These are phyloP conservation scores for Eremothecium coryli DNA, from an alignment of 1,139 yeast species.

Conservation along the genomic window DNA sequence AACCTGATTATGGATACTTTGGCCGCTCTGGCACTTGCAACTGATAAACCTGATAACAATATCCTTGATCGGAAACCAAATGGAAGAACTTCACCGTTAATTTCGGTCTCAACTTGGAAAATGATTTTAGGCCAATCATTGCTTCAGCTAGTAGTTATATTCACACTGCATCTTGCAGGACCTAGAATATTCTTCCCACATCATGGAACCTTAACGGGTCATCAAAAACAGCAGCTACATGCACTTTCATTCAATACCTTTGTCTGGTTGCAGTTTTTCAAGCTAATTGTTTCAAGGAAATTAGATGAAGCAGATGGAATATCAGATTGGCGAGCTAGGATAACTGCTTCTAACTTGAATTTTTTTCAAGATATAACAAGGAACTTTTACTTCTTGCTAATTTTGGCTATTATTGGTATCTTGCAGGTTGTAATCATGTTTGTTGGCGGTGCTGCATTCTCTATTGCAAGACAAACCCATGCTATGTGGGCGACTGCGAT, in stretches of 20 bases:
- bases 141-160: constrained; percentile 70
- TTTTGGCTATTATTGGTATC: constrained; percentile 66
- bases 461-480: constrained; percentile 67
- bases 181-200: constrained; percentile 45
- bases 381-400: constrained; percentile 71
- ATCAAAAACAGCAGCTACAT: constrained; percentile 50
- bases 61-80: constrained; percentile 77
- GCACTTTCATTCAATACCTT: constrained; percentile 91
- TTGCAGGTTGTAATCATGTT: constrained; percentile 86
- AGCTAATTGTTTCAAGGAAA: constrained; percentile 82
- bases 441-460: constrained; percentile 94
- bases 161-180: constrained; percentile 75
- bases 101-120: constrained; percentile 93
- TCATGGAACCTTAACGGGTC: constrained; percentile 33
- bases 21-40: constrained; percentile 95
- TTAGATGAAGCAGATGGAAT: constrained; percentile 81
- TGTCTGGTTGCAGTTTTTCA: constrained; percentile 97
- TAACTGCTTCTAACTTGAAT: constrained; percentile 55
- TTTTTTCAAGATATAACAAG: constrained; percentile 73
- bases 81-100: constrained; percentile 71
- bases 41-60: constrained; percentile 87
- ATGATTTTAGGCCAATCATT: constrained; percentile 87
- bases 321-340: constrained; percentile 46
- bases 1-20: constrained; percentile 96
- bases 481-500: constrained; percentile 88